Percentiles rank a stretch among this genome's conserved stretches.
Evolutionary conservation across 1,284 basidiomycete genomes (phyloP).

Genomic region (Sporisorium iseilematis-ciliati): DNA sequence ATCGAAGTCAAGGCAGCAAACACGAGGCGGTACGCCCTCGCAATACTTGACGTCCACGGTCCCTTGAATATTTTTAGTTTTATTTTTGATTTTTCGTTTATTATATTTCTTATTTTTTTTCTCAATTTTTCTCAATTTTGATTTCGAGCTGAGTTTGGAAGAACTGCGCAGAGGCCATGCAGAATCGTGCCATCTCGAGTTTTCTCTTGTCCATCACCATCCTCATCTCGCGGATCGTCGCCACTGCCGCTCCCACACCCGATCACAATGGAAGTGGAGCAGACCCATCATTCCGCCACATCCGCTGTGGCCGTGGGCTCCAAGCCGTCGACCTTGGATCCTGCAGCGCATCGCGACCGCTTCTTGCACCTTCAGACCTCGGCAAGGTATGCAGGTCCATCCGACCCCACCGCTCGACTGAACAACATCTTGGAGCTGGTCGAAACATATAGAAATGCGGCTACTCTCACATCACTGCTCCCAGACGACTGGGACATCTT

Average conservation of each 20-base stretch:
- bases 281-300: background rate
- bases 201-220: constrained; percentile 1
- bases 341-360: constrained; percentile 30
- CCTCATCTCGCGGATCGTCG: background rate
- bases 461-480: constrained; percentile 3
- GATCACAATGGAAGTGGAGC: background rate
- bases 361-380: constrained; percentile 34
- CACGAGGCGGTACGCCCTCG: too few relatives aligned
- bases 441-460: constrained; percentile 22
- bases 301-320: background rate
- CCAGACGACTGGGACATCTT: constrained; percentile 34
- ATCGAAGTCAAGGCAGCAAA: too few relatives aligned
- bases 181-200: too few relatives aligned
- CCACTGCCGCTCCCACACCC: too few relatives aligned
- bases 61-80: too few relatives aligned
- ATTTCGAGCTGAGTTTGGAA: too few relatives aligned
- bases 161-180: too few relatives aligned
- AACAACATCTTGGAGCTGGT: constrained; percentile 24
- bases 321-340: constrained; percentile 20
- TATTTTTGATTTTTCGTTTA: too few relatives aligned
- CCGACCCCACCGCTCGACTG: constrained; percentile 20
- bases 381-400: constrained; percentile 25
- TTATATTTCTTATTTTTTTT: too few relatives aligned
- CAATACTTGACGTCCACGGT: too few relatives aligned
- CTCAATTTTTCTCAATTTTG: too few relatives aligned